A percentile compares a stretch with the other conserved stretches of the same genome.
Evolutionary conservation across 2,329 filamentous ascomycete species (phyloP).

Genomic region (Pseudogymnoascus sp.): DNA sequence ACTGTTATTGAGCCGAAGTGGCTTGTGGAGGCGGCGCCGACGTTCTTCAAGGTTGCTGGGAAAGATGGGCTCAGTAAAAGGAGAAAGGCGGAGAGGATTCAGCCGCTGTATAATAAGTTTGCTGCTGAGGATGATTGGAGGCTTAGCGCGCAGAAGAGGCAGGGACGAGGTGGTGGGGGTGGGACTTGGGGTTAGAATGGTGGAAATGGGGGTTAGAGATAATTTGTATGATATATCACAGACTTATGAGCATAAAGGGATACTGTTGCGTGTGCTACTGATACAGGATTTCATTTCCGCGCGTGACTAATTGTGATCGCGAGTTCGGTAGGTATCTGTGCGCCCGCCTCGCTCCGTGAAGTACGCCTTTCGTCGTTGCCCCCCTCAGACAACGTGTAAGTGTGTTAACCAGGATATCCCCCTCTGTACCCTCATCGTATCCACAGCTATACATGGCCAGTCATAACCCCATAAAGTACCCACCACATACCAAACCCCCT

Average conservation of each 20-base stretch:
- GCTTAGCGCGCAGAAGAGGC: constrained; percentile 76
- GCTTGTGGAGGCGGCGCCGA: constrained; percentile 94
- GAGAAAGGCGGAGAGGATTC: constrained; percentile 89
- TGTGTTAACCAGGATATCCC: neutral
- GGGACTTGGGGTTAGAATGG: constrained; percentile 77
- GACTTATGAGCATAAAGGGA: constrained; percentile 2
- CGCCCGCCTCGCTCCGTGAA: neutral
- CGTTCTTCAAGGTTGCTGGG: constrained; percentile 95
- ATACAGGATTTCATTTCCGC: constrained; percentile 9
- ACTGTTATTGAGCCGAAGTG: constrained; percentile 90
- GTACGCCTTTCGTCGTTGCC: neutral
- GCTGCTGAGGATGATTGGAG: constrained; percentile 93
- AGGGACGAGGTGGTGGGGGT: constrained; percentile 77
- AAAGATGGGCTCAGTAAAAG: constrained; percentile 82
- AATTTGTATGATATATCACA: constrained; percentile 3
- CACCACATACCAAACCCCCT: neutral
- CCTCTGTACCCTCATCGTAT: neutral
- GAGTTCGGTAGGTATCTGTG: neutral
- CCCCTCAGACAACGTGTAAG: neutral
- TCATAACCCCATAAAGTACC: neutral
- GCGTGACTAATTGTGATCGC: constrained; percentile 8
- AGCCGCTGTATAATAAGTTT: constrained; percentile 90
- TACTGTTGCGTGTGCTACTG: neutral
- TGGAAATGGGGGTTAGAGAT: neutral
- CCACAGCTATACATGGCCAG: constrained; percentile 6